These are phyloP conservation scores for Akanthomyces uredinophilus DNA, from an alignment of 2,329 filamentous ascomycete genomes.

Conservation along the genomic window DNA sequence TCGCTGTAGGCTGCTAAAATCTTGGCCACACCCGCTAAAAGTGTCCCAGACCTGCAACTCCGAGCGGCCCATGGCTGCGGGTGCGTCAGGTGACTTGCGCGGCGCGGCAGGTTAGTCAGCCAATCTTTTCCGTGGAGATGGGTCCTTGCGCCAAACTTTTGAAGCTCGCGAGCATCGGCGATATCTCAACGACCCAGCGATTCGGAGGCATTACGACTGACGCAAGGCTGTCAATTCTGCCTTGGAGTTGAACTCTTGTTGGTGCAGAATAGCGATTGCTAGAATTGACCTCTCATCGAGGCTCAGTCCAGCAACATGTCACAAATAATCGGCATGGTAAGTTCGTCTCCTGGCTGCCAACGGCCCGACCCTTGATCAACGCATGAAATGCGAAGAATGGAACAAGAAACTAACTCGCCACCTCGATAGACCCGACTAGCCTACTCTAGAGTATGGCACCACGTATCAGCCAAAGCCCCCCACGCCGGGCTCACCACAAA, in stretches of 20 bases:
- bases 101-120: constrained; percentile 4
- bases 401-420: background rate
- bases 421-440: constrained; percentile 76
- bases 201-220: background rate
- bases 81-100: constrained; percentile 3
- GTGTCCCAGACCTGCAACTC: background rate
- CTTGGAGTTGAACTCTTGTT: background rate
- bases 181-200: background rate
- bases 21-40: background rate
- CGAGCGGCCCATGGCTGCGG: background rate
- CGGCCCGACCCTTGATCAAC: background rate
- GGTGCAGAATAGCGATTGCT: background rate
- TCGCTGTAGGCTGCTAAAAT: background rate
- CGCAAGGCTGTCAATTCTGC: background rate
- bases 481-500: constrained; percentile 56
- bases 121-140: constrained; percentile 1
- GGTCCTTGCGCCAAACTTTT: constrained; percentile 6
- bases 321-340: constrained; percentile 71
- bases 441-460: constrained; percentile 95
- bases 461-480: constrained; percentile 65
- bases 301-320: constrained; percentile 54
- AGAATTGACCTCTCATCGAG: constrained; percentile 18
- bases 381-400: background rate
- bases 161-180: constrained; percentile 6
- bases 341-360: constrained; percentile 16